Base-by-base conservation (phyloP, 345 rosid genomes). In the Hibiscus tridactylites region DNA sequence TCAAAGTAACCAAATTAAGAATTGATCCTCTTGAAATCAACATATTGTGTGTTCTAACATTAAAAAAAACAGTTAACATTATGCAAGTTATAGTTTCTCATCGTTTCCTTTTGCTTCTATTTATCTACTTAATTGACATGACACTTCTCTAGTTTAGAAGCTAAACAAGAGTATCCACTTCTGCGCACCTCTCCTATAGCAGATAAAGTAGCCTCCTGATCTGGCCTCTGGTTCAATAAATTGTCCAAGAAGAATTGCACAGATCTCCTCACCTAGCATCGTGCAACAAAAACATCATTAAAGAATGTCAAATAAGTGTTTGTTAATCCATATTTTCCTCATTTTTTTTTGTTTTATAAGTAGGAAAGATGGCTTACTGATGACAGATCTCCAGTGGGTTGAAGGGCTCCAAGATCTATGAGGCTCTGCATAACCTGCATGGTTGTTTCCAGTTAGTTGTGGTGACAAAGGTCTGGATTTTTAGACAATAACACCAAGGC, bases 351-450 rank as follows among this genome's bases (percentile, higher is more conserved):
- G 24, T 21, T 21, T 21, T 21, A 21, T 21, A 24, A 24, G 26
- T 4, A 53, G 47, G 13, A 26, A 3, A 10, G 68, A 58, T 53
- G 57, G 17, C 86, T 9, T 85, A 94, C 98, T 68, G 98, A 75
- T 78, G 98, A 90, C 79, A 94, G 71, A 81, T 91, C 98, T 79
- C 98, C 98, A 4, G 95, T 90, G 54, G 99, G 97, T 72, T 89
- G 97, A 74, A 94, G 97, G 64, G 92, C 99, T 80, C 75, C 97
- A 69, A 94, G 93, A 79, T 91, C 97, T 65, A 94, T 85, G 71
- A 91, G 92, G 79, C 86, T 73, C 72, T 80, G 79, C 74, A 91
- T 88, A 68, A 94, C 98, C 98, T 94, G 90, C 78, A 80, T 61
- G 57, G 72, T 46, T 71, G 79, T 28, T 67, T 61, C 68, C 74